Evolutionary conservation across 768 basidiomycete genomes (phyloP), one percentile per base, ranked within the genome.

Genomic region (Pisolithus microcarpus): DNA sequence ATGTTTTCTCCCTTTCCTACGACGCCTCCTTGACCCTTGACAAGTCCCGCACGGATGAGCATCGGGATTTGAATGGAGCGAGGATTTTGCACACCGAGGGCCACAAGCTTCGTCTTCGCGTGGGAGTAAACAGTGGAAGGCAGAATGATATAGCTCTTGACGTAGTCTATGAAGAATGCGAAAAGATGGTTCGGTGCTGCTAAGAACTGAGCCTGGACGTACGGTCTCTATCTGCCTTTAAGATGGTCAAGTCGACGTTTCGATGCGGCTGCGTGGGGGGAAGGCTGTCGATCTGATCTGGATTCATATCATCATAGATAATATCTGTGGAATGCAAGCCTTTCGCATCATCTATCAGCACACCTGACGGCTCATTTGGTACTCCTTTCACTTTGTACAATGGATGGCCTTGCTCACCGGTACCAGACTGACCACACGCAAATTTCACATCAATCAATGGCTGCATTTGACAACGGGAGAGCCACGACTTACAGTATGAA

Each of bases 401-500:
- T 34, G 34, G 13, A 34, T 5, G 15, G 11, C 34, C 1, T 24
- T 38, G 16, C 65, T 42, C 48, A 75, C 78, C 78, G 18, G 73
- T 75, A 15, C 80, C 78, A 43, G 79, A 80, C 77, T 81, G 46
- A 7, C 34, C 39, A 19, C 19, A 36, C 18, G 18, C 15, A 28
- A 21, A 39, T 21, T 9, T n/a, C 8, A n/a, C 15, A 18, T 47
- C 18, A 8, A 9, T 26, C 43, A 24, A 8, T 9, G 13, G 38
- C 19, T 8, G 7, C 15, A 23, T 23, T 38, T 21, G 37, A 24
- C 8, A 34, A n/a, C 18, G 26, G 23, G 3, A 38, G 30, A 16
- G 9, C 30, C n/a, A 36, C 5, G 1, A 64, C 81, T 56, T 57
- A 82, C 84, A 0, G 82, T 84, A 58, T 87, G 80, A 15, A 87